Evolutionary conservation across 768 basidiomycete species (phyloP).

Genomic region (Aureoboletus auriporus): DNA sequence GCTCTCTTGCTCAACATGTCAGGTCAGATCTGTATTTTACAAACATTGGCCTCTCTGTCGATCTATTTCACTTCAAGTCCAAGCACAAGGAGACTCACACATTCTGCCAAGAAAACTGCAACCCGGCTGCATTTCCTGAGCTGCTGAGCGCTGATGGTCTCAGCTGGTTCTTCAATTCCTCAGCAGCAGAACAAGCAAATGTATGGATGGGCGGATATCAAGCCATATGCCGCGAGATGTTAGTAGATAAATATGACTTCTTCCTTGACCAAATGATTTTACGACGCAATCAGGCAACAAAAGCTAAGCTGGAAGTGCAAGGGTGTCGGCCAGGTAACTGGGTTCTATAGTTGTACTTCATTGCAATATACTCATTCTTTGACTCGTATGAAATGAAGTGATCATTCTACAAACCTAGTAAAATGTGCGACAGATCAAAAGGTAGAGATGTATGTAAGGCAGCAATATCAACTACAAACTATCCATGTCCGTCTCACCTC

Average conservation of each 20-base stretch:
- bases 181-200: slow-evolving; percentile 32
- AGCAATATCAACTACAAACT: too few relatives aligned
- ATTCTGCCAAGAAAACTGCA: slow-evolving; percentile 29
- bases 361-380: too few relatives aligned
- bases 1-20: slow-evolving; percentile 1
- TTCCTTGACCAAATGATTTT: slow-evolving; percentile 38
- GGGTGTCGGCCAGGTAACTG: background rate
- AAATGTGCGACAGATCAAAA: too few relatives aligned
- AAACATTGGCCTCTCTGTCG: slow-evolving; percentile 26
- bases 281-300: slow-evolving; percentile 11
- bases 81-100: slow-evolving; percentile 32
- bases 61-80: slow-evolving; percentile 36
- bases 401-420: too few relatives aligned
- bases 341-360: background rate
- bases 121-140: slow-evolving; percentile 26
- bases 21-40: slow-evolving; percentile 4
- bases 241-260: slow-evolving; percentile 27
- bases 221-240: slow-evolving; percentile 33
- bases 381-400: too few relatives aligned
- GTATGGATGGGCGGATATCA: slow-evolving; percentile 36
- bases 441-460: too few relatives aligned
- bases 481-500: too few relatives aligned
- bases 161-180: slow-evolving; percentile 37
- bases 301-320: background rate
- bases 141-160: slow-evolving; percentile 8